Base-by-base conservation (phyloP, 768 basidiomycete genomes). In the Naganishia kalamii region DNA sequence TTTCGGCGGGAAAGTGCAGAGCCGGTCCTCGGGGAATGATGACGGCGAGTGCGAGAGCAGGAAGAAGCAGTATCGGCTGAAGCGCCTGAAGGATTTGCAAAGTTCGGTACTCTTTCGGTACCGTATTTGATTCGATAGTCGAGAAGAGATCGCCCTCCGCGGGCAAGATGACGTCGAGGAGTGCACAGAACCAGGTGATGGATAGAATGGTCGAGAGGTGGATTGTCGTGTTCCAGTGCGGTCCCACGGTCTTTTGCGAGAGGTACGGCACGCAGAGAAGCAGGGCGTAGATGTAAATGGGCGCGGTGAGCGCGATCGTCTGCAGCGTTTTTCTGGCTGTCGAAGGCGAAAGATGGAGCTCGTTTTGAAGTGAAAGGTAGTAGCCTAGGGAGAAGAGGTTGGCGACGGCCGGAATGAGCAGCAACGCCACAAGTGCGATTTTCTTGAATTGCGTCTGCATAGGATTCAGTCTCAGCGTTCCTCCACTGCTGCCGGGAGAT, bases 11-110 rank as follows among this genome's bases (percentile, higher is more conserved):
- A 71, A 85, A 89, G 72, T 90, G 84, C 5, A 93, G 80, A 10
- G 81, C 79, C 0, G 92, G 92, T 0, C 91, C 91, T 40, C 83
- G 80, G 2, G 87, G 88, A 1, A 86, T 87, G 6, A 78, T 80
- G 59, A 80, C 73, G 1, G 50, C 50, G n/a, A 86, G 81, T 43
- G 81, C 77, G 51, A 37, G 79, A 1, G 82, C 78, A 13, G 69
- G 65, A 35, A 75, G n/a, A 62, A 77, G 69, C n/a, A 72, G 61
- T 15, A 74, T 50, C 8, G 73, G 73, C 12, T 73, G 68, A 8
- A 72, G 27, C 2, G 60, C 54, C n/a, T 32, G 62, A 27, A 57
- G 64, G 46, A 67, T 62, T 44, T 46, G 32, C 4, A 49, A 13
- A 1, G 44, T 57, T 23, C 49, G 12, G 25, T 43, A 21, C 29